phyloP scores from a whole-genome alignment of 1,139 yeast species.

The Candida pseudoviswanathii region DNA sequence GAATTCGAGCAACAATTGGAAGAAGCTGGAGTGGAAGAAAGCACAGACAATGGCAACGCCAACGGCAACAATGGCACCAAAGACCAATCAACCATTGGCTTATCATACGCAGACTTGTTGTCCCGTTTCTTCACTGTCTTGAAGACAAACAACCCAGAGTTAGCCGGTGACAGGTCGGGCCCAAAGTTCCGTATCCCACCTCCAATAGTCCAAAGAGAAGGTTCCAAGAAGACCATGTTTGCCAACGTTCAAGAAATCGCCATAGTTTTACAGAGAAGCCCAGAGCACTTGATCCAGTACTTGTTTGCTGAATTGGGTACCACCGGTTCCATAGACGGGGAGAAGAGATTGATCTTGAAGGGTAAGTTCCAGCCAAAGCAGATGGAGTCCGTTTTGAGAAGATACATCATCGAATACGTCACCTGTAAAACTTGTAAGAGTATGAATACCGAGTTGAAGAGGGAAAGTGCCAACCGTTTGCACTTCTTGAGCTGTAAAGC shows the following conservation, averaged over 20 bases:
- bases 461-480: constrained; percentile 94
- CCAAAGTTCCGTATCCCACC: constrained; percentile 97
- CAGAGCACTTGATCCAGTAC: constrained; percentile 95
- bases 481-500: constrained; percentile 97
- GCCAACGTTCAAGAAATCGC: constrained; percentile 95
- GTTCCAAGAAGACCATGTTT: constrained; percentile 92
- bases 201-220: constrained; percentile 96
- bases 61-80: constrained; percentile 18
- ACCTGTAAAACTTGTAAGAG: constrained; percentile 99
- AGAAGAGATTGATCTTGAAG: constrained; percentile 92
- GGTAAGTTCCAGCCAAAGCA: constrained; percentile 99
- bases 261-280: constrained; percentile 91
- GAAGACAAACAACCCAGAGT: constrained; percentile 93
- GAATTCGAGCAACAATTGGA: constrained; percentile 91
- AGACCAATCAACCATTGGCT: constrained; percentile 46
- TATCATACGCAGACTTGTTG: constrained; percentile 77
- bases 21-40: constrained; percentile 80
- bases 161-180: constrained; percentile 95
- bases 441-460: constrained; percentile 92
- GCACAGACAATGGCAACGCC: constrained; percentile 30
- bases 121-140: constrained; percentile 83
- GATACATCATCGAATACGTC: constrained; percentile 95
- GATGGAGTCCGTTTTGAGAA: constrained; percentile 93
- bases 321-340: constrained; percentile 98
- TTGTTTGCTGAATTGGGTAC: constrained; percentile 99